Percentiles rank a stretch among this genome's conserved stretches.
phyloP scores from a whole-genome alignment of 192 early-diverging fungal genomes.

The Linnemannia elongata region DNA sequence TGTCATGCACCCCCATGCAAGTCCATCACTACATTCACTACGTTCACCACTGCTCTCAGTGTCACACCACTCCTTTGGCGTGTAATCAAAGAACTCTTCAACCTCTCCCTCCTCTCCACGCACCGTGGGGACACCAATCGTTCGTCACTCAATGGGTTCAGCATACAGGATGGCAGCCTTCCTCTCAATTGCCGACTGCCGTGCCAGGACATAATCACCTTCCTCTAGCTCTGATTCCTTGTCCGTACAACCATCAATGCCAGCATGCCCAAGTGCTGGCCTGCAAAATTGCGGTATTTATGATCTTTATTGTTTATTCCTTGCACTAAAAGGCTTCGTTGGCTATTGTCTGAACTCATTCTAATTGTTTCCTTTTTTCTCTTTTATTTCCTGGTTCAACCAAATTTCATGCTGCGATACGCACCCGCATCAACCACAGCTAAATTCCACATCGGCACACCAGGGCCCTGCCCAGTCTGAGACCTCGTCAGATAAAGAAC shows the following conservation, averaged over 20 bases:
- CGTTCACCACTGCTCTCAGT: not conserved
- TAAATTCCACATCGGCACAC: not conserved
- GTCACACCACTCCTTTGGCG: not conserved
- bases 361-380: not conserved
- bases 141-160: not conserved
- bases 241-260: not conserved
- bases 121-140: not conserved
- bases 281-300: not conserved
- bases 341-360: not conserved
- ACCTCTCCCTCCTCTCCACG: not conserved
- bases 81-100: not conserved
- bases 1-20: not conserved
- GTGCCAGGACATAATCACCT: not conserved
- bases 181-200: not conserved
- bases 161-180: not conserved
- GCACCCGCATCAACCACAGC: not conserved
- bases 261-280: not conserved
- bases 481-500: not conserved
- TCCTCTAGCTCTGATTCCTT: not conserved
- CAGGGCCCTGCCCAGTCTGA: not conserved
- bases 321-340: not conserved
- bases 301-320: not conserved
- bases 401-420: not conserved
- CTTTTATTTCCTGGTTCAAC: not conserved
- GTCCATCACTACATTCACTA: constrained; percentile 6